phyloP scores from a whole-genome alignment of 805 yeast species.

The Lipomyces lipofer region DNA sequence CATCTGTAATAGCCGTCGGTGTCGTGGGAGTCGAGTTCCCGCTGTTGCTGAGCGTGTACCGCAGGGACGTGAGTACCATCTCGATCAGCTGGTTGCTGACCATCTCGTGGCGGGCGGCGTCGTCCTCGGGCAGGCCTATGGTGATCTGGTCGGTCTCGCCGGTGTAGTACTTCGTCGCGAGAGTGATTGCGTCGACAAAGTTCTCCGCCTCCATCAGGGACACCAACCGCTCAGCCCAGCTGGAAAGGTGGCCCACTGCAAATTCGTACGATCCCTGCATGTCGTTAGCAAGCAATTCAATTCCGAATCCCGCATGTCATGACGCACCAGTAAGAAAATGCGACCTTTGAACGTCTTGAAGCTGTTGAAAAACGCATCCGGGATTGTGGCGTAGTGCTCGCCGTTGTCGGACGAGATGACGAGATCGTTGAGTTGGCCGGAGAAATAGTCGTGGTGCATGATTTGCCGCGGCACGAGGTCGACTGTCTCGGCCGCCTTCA shows the following conservation, averaged over 20 bases:
- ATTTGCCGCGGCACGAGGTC: slow-evolving; percentile 48
- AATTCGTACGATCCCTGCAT: slow-evolving; percentile 46
- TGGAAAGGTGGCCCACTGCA: slow-evolving; percentile 57
- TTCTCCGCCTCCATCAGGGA: slow-evolving; percentile 50
- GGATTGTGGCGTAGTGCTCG: slow-evolving; percentile 35
- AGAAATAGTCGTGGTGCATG: slow-evolving; percentile 39
- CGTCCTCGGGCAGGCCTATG: slow-evolving; percentile 57
- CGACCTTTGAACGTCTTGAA: slow-evolving; percentile 47
- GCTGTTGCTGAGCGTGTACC: slow-evolving; percentile 41
- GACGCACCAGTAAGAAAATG: slow-evolving; percentile 53
- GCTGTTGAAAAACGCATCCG: slow-evolving; percentile 42
- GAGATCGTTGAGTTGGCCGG: slow-evolving; percentile 28
- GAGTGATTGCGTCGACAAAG: slow-evolving; percentile 57
- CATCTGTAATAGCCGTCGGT: slow-evolving; percentile 7
- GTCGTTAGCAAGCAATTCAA: not conserved
- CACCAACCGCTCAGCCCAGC: slow-evolving; percentile 69
- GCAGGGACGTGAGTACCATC: slow-evolving; percentile 56
- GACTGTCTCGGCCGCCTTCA: slow-evolving; percentile 41
- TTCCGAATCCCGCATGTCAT: not conserved
- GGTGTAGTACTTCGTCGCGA: slow-evolving; percentile 54
- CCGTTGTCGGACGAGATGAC: slow-evolving; percentile 28
- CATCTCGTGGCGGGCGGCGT: slow-evolving; percentile 46
- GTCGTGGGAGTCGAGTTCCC: slow-evolving; percentile 31
- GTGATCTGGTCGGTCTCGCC: slow-evolving; percentile 53
- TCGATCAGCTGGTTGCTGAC: slow-evolving; percentile 58